These are phyloP conservation scores for Triglochin maritima DNA, from an alignment of 106 monocot genomes.

Conservation along the genomic window DNA sequence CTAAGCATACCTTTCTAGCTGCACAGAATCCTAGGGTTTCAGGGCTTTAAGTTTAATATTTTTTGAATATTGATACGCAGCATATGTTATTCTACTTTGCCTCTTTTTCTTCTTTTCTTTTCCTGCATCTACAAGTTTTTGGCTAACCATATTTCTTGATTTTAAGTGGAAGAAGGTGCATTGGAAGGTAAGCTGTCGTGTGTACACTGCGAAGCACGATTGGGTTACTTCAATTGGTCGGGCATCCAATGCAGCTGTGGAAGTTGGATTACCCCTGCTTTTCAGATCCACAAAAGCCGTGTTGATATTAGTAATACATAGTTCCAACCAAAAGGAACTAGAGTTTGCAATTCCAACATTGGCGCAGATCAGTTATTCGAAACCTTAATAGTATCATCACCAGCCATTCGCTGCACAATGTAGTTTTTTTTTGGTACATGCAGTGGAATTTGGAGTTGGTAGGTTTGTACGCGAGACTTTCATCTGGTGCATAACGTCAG, in stretches of 20 bases:
- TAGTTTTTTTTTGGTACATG: not conserved
- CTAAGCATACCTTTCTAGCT: not conserved
- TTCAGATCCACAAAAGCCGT: constrained; percentile 81
- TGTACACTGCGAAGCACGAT: constrained; percentile 55
- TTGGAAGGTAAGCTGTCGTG: constrained; percentile 88
- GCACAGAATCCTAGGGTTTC: not conserved
- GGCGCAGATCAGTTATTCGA: not conserved
- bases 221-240: constrained; percentile 95
- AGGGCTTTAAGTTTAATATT: not conserved
- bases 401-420: not conserved
- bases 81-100: not conserved
- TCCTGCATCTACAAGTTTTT: not conserved
- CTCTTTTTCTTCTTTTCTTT: not conserved
- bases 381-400: not conserved
- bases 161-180: constrained; percentile 82
- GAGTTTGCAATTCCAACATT: not conserved
- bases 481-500: not conserved
- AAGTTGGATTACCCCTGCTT: constrained; percentile 96
- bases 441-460: not conserved
- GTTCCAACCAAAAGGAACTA: not conserved
- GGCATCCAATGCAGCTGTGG: constrained; percentile 96
- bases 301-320: constrained; percentile 47
- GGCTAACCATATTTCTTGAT: not conserved
- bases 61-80: not conserved
- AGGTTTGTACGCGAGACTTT: not conserved